phyloP scores from a whole-genome alignment of 768 basidiomycete genomes.

The Ramaria sp. region DNA sequence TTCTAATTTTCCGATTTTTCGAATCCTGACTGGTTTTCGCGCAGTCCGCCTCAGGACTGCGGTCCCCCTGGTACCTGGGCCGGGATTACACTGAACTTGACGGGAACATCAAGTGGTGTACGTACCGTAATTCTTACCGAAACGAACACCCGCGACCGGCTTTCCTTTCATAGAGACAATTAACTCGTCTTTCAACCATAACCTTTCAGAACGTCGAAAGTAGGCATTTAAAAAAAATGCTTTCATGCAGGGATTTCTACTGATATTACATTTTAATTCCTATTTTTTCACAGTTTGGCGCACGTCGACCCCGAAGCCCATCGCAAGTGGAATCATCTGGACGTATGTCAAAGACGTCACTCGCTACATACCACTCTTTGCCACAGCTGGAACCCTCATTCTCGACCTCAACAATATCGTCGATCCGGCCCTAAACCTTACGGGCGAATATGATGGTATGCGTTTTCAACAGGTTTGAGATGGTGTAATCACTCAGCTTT shows the following conservation, averaged over 20 bases:
- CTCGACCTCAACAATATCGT: slow-evolving; percentile 65
- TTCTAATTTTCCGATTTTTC: too few species aligned
- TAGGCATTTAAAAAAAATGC: too few species aligned
- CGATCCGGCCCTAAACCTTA: slow-evolving; percentile 30
- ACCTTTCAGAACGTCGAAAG: slow-evolving; percentile 73
- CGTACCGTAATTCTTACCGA: slow-evolving; percentile 2
- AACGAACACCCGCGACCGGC: neutral
- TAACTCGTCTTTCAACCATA: slow-evolving; percentile 59
- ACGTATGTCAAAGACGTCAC: slow-evolving; percentile 69
- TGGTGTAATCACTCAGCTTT: neutral
- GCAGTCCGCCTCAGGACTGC: slow-evolving; percentile 62
- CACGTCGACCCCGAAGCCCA: slow-evolving; percentile 75
- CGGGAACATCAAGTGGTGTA: slow-evolving; percentile 65
- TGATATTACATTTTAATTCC: too few species aligned
- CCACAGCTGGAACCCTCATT: slow-evolving; percentile 56
- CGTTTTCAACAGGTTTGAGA: neutral
- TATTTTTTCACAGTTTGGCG: slow-evolving; percentile 47
- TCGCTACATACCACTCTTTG: slow-evolving; percentile 59
- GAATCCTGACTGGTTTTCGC: too few species aligned
- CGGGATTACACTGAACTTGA: slow-evolving; percentile 64
- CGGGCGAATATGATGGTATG: slow-evolving; percentile 58
- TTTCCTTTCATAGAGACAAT: slow-evolving; percentile 35
- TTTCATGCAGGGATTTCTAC: too few species aligned
- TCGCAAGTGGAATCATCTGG: slow-evolving; percentile 62
- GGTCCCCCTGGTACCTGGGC: slow-evolving; percentile 64